phyloP scores from a whole-genome alignment of 345 rosid genomes.

The Populus ilicifolia region DNA sequence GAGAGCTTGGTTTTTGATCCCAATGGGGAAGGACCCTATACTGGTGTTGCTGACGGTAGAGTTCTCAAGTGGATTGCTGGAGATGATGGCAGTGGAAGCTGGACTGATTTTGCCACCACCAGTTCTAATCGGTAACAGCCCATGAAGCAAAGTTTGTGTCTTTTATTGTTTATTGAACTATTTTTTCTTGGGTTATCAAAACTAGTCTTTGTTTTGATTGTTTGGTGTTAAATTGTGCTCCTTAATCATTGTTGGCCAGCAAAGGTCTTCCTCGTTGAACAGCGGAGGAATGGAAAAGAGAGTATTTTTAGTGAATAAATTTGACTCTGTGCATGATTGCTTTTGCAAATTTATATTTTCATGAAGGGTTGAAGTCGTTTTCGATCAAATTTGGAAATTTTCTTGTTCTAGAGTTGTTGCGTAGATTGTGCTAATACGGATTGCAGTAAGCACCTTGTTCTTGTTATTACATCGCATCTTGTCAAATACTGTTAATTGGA shows the following conservation, averaged over 20 bases:
- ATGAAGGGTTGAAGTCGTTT: neutral
- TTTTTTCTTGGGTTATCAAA: neutral
- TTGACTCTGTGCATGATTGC: too few species aligned
- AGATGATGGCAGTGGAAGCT: neutral
- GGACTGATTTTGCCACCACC: constrained; percentile 22
- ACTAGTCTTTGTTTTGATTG: too few species aligned
- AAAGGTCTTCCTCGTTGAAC: too few species aligned
- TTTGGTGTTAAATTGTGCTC: too few species aligned
- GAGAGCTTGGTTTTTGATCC: constrained; percentile 64
- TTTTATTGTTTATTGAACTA: neutral
- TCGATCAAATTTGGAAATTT: neutral
- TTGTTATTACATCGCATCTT: neutral
- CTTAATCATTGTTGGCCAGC: too few species aligned
- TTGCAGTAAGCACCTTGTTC: neutral
- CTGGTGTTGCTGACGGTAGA: constrained; percentile 65
- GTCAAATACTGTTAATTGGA: neutral
- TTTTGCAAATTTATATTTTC: neutral
- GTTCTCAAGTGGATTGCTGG: constrained; percentile 33
- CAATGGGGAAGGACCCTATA: constrained; percentile 55
- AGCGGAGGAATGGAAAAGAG: too few species aligned
- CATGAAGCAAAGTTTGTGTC: neutral
- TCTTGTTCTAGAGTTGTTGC: too few species aligned
- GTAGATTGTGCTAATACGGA: neutral
- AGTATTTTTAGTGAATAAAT: too few species aligned
- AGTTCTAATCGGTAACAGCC: constrained; percentile 18